Evolutionary conservation across 2,329 filamentous ascomycete genomes (phyloP).

Genomic region (Cercospora janseana): DNA sequence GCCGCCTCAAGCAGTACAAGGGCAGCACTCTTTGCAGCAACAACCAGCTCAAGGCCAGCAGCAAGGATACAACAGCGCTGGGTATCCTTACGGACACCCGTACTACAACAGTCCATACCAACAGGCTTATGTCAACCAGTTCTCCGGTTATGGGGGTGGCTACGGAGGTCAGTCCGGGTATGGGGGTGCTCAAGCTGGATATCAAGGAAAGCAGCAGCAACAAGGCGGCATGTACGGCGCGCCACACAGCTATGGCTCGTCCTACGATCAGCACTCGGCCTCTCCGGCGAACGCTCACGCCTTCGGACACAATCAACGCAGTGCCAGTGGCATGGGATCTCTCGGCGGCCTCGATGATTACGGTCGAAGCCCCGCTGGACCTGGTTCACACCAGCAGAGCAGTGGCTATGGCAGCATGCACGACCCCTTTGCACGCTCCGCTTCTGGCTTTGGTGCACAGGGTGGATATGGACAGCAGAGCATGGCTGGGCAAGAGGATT

Average conservation of each 20-base stretch:
- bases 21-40: conserved; percentile 27
- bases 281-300: conserved; percentile 60
- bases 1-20: conserved; percentile 43
- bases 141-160: conserved; percentile 51
- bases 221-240: conserved; percentile 63
- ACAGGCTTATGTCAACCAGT: conserved; percentile 62
- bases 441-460: conserved; percentile 55
- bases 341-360: conserved; percentile 55
- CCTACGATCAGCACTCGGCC: conserved; percentile 62
- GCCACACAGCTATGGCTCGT: conserved; percentile 58
- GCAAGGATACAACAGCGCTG: conserved; percentile 46
- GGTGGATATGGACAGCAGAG: conserved; percentile 52
- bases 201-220: conserved; percentile 47
- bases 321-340: conserved; percentile 43
- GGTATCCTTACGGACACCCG: conserved; percentile 60
- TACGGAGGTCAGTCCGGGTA: conserved; percentile 40
- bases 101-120: conserved; percentile 64
- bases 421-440: conserved; percentile 59
- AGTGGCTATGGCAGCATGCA: conserved; percentile 54
- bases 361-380: conserved; percentile 54
- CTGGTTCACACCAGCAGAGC: conserved; percentile 54
- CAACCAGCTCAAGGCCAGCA: conserved; percentile 37
- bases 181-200: conserved; percentile 51
- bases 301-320: conserved; percentile 49
- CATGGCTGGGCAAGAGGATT: conserved; percentile 49